A percentile compares a stretch with the other conserved stretches of the same genome.
Evolutionary conservation across 768 basidiomycete species (phyloP).

Genomic region (Kwoniella bestiolae): DNA sequence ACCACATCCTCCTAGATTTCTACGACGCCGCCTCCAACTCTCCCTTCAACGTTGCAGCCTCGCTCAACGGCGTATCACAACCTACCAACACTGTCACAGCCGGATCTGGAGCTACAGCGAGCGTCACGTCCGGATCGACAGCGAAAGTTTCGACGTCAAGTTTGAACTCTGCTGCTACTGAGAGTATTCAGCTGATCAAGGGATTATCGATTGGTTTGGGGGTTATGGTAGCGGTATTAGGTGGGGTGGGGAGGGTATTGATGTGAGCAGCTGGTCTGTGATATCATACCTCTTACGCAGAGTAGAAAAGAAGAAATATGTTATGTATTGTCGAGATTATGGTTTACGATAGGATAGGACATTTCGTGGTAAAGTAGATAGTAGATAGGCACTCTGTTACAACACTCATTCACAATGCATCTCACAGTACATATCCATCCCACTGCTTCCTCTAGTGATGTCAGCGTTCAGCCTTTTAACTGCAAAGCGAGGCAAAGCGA

Average conservation of each 20-base stretch:
- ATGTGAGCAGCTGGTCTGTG: constrained; percentile 27
- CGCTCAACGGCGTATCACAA: constrained; percentile 52
- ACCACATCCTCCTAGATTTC: constrained; percentile 55
- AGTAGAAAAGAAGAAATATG: not conserved
- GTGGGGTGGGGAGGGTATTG: constrained; percentile 9
- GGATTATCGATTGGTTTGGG: not conserved
- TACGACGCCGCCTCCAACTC: constrained; percentile 51
- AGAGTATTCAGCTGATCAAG: not conserved
- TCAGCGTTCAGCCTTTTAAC: no score
- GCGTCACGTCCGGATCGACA: constrained; percentile 13
- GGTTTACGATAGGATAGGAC: not conserved
- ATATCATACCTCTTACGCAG: not conserved
- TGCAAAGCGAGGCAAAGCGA: no score
- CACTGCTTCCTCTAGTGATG: no score
- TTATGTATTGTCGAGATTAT: not conserved
- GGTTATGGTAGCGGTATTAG: not conserved
- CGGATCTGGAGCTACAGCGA: constrained; percentile 8
- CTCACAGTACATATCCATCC: not conserved
- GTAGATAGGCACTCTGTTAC: not conserved
- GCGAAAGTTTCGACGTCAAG: constrained; percentile 14
- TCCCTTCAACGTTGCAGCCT: constrained; percentile 53
- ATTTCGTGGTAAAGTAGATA: no score
- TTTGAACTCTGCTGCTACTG: constrained; percentile 11
- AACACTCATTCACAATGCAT: not conserved
- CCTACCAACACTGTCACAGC: constrained; percentile 54